Evolutionary conservation across 1,284 basidiomycete species (phyloP).

Genomic region (Puccinia novopanici): DNA sequence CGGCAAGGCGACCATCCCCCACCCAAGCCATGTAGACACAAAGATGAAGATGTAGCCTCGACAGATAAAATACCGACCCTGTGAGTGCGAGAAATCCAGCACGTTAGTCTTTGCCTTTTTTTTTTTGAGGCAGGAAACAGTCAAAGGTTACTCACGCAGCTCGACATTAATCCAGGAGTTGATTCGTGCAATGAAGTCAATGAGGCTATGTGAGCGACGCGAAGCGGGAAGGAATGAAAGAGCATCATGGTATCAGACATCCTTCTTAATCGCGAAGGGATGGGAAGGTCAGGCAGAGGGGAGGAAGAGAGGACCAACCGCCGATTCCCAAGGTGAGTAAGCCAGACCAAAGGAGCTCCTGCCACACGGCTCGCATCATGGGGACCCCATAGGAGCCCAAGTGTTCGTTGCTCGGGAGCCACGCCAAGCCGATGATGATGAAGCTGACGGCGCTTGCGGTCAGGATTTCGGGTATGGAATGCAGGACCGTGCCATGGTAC

Average conservation of each 20-base stretch:
- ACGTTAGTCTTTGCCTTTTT: too few relatives aligned
- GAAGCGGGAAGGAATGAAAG: background rate
- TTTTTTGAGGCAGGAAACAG: too few relatives aligned
- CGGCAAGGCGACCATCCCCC: constrained; percentile 25
- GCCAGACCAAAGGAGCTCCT: constrained; percentile 36
- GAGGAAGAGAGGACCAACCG: constrained; percentile 14
- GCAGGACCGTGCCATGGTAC: constrained; percentile 27
- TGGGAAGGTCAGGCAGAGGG: background rate
- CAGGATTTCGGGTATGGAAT: constrained; percentile 34
- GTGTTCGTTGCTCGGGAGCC: constrained; percentile 36
- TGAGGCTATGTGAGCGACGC: background rate
- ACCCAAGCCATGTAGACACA: constrained; percentile 24
- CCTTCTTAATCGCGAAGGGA: background rate
- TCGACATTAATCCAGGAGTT: constrained; percentile 43
- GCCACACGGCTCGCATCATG: constrained; percentile 19
- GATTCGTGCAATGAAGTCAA: constrained; percentile 39
- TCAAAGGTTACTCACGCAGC: constrained; percentile 23
- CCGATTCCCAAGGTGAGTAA: background rate
- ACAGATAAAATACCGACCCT: constrained; percentile 44
- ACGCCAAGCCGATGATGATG: constrained; percentile 30
- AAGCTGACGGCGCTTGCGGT: constrained; percentile 23
- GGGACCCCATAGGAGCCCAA: constrained; percentile 22
- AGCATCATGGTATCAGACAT: background rate
- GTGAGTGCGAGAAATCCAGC: too few relatives aligned
- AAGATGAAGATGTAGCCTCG: constrained; percentile 48